Evolutionary conservation across 2,329 filamentous ascomycete species (phyloP).

Genomic region (Cladosporium sp.): DNA sequence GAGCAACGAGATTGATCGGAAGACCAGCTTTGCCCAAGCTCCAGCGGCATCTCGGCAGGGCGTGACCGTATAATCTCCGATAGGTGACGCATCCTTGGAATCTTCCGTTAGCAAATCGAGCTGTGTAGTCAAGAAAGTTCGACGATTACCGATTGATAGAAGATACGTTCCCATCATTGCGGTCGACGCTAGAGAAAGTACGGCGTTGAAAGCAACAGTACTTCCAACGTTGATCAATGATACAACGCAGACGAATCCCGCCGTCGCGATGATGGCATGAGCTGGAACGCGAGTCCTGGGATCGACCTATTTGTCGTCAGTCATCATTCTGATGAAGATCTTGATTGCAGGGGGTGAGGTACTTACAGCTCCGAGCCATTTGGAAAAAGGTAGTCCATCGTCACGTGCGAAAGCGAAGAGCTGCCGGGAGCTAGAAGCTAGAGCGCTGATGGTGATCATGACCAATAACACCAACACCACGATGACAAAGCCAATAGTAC

Average conservation of each 20-base stretch:
- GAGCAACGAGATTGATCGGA: slow-evolving; percentile 38
- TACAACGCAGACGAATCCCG: slow-evolving; percentile 28
- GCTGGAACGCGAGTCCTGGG: slow-evolving; percentile 26
- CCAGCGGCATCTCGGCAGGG: slow-evolving; percentile 40
- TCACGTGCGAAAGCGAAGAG: slow-evolving; percentile 23
- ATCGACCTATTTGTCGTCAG: slow-evolving; percentile 20
- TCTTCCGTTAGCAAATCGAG: not conserved
- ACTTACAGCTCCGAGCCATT: slow-evolving; percentile 32
- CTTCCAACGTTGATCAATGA: slow-evolving; percentile 38
- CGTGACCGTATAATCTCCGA: slow-evolving; percentile 38
- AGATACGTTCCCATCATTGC: slow-evolving; percentile 46
- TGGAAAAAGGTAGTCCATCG: slow-evolving; percentile 2
- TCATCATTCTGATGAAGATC: not conserved
- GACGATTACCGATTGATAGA: slow-evolving; percentile 32
- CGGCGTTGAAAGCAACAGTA: slow-evolving; percentile 43
- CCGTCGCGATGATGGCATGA: slow-evolving; percentile 30
- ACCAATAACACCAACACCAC: slow-evolving; percentile 39
- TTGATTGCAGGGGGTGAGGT: no score
- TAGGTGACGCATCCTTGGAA: slow-evolving; percentile 34
- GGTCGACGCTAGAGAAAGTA: slow-evolving; percentile 43
- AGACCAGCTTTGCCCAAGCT: slow-evolving; percentile 40
- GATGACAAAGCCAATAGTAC: slow-evolving; percentile 14
- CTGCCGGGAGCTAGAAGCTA: slow-evolving; percentile 43
- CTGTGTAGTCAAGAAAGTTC: not conserved
- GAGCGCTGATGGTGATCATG: slow-evolving; percentile 42